Base-by-base conservation (phyloP, 2,329 filamentous ascomycete species). In the Didymella pinodella region DNA sequence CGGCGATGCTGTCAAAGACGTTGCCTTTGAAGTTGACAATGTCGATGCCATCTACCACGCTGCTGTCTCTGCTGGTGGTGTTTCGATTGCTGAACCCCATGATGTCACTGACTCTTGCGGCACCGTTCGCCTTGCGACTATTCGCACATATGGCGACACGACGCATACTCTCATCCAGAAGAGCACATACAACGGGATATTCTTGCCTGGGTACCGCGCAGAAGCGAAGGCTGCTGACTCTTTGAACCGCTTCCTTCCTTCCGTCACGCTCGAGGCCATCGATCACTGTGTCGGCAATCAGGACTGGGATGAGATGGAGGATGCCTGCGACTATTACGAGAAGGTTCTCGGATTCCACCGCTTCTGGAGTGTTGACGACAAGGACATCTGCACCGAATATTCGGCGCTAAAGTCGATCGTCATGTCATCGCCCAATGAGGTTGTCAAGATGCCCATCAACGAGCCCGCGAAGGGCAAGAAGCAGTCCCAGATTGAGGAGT, bases 271-370 rank as follows among this genome's bases (percentile, higher is more conserved):
- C 54, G 84, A 85, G 62, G 87, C 87, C 67, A 93, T 98, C 79
- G 94, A 98, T 80, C 94, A 98, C 84, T 97, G 94, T 78, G 94
- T 98, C 68, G 94, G 94, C 66, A 97, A 98, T 83, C 93, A 97
- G 82, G 90, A 92, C 78, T 97, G 94, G 94, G 84, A 93, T 78
- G 89, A 93, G 77, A 96, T 98, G 85, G 84, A 88, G 56, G 80
- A 81, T 47, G 80, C 84, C 22, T 89, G 86, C 73, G 82, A 84
- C 58, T 88, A 87, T 78, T 98, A 97, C 82, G 93, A 97, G 81
- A 86, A 88, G 63, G 91, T 90, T 63, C 90, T 97, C 28, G 90
- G 90, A 54, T 97, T 97, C 86, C 93, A 97, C 82, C 91, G 93
- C 66, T 97, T 97, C 88, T 97, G 94, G 94, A 92, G 89, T 54